Base-by-base conservation (phyloP, 805 yeast species). In the Citeromyces nyonsensis region DNA sequence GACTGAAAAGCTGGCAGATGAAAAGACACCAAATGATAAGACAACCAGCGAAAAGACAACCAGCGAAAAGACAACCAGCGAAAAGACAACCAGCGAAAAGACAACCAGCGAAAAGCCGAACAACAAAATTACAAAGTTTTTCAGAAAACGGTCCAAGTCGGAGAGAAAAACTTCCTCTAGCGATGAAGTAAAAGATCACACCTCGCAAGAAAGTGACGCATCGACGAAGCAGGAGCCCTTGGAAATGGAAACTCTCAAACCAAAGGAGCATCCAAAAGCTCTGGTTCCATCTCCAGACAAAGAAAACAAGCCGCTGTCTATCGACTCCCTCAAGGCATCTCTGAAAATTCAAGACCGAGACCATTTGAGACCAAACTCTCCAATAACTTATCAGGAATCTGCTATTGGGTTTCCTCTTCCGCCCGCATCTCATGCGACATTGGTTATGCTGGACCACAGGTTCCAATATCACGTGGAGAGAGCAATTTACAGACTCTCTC, bases 391-490 rank as follows among this genome's bases (percentile, higher is more conserved):
- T 51, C 66, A 82, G 3, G 93, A 80, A 41, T 77, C 88, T 18
- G 88, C 93, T 3, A 80, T 81, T 56, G 94, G 94, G 3, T 81
- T 81, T 53, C 93, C 94, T 5, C 55, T 81, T 34, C 94, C 94
- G 1, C 84, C 85, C 25, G 68, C 83, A 11, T 75, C 88, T 0
- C 66, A 65, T 20, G 76, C 88, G 1, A 81, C 91, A 0, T 59
- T 81, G 26, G 67, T 79, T 12, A 81, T 81, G 94, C 59, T 80
- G 36, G 88, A 80, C 48, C 75, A 78, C 44, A 62, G 98, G 40
- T 80, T 82, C 51, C 96, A 97, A 0, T 74, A 91, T 30, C 95
- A 88, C 52, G 94, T 91, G 29, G 98, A 91, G 53, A 66, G 98
- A 27, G 98, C 98, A 0, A 81, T 91, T 33, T 91, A 91, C 53